Percentiles rank a stretch among this genome's conserved stretches.
phyloP scores from a whole-genome alignment of 768 basidiomycete species.

The Auricularia heimuer region DNA sequence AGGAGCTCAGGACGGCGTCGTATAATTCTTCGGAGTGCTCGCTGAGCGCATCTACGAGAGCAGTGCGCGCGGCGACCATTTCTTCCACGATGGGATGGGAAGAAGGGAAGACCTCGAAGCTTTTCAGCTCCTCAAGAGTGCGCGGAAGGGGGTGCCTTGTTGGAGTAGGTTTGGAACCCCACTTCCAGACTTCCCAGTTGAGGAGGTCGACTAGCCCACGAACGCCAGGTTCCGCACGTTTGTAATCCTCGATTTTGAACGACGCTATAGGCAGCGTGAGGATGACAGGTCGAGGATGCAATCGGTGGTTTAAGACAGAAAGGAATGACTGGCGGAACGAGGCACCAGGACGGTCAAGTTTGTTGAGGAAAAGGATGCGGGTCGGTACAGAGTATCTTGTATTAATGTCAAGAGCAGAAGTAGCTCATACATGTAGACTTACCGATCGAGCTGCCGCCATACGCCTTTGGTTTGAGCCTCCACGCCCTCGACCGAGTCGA shows the following conservation, averaged over 20 bases:
- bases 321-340: conserved; percentile 60
- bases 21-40: conserved; percentile 78
- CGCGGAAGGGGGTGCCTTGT: conserved; percentile 40
- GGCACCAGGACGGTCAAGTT: conserved; percentile 79
- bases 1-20: conserved; percentile 49
- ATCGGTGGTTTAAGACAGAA: conserved; percentile 64
- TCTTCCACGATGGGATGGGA: conserved; percentile 63
- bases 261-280: conserved; percentile 72
- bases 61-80: conserved; percentile 54
- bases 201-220: conserved; percentile 76
- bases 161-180: conserved; percentile 35
- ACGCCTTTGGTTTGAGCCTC: conserved; percentile 86
- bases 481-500: conserved; percentile 87
- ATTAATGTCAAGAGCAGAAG: background rate
- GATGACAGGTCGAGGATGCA: conserved; percentile 65
- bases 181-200: conserved; percentile 77
- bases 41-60: conserved; percentile 66
- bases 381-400: conserved; percentile 69
- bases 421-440: conserved; percentile 13
- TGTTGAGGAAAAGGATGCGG: conserved; percentile 76
- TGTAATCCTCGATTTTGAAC: conserved; percentile 55
- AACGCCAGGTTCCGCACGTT: conserved; percentile 71
- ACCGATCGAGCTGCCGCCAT: conserved; percentile 83
- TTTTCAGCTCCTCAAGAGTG: conserved; percentile 33
- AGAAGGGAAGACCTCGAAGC: conserved; percentile 36